Conservation (phyloP, 306 rosid genomes). For the Neltuma alba region DNA sequence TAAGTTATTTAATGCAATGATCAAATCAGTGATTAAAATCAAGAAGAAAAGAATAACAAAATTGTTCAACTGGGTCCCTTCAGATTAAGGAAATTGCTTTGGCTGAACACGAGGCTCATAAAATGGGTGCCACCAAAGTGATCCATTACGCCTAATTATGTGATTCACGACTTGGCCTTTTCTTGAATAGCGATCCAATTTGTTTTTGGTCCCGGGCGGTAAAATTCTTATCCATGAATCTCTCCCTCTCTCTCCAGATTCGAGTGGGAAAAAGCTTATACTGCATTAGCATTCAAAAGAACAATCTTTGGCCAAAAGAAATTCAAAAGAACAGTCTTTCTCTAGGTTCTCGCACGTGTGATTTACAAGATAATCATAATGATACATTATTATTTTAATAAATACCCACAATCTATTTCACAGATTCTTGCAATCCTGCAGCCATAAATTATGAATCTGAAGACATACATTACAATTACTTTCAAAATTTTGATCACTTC, state of each 20-base stretch:
- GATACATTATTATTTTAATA: slow-evolving; percentile 17
- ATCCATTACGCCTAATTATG: slow-evolving; percentile 40
- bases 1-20: slow-evolving; percentile 26
- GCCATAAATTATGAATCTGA: slow-evolving; percentile 25
- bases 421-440: slow-evolving; percentile 6
- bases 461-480: slow-evolving; percentile 28
- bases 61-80: slow-evolving; percentile 29
- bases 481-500: slow-evolving; percentile 48
- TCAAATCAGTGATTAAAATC: slow-evolving; percentile 25
- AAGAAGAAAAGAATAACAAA: not conserved
- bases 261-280: slow-evolving; percentile 42
- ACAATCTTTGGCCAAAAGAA: slow-evolving; percentile 35
- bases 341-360: slow-evolving; percentile 48
- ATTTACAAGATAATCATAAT: slow-evolving; percentile 40
- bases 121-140: slow-evolving; percentile 41
- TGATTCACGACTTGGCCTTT: slow-evolving; percentile 34
- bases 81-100: slow-evolving; percentile 49
- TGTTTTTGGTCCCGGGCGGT: slow-evolving; percentile 33
- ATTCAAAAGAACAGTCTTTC: slow-evolving; percentile 51
- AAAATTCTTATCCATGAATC: slow-evolving; percentile 50
- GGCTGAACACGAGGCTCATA: slow-evolving; percentile 51
- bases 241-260: slow-evolving; percentile 39
- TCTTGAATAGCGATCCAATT: slow-evolving; percentile 46
- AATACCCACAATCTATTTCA: slow-evolving; percentile 3
- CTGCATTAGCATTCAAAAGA: slow-evolving; percentile 39